Evolutionary conservation across 345 rosid species (phyloP).

Genomic region (Camelina neglecta): DNA sequence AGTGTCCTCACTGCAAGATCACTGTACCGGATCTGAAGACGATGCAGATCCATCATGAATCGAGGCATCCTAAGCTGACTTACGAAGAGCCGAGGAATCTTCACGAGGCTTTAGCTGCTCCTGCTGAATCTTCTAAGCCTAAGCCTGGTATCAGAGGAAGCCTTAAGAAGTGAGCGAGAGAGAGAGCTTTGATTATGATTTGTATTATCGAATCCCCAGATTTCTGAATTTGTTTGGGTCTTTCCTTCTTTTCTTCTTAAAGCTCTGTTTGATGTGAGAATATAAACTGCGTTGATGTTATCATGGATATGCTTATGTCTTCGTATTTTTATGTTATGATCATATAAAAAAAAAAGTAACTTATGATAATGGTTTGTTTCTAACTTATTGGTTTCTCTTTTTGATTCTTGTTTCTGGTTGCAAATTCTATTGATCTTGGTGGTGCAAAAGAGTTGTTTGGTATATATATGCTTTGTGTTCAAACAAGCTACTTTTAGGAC

Average conservation of each 20-base stretch:
- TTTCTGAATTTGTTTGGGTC: neutral
- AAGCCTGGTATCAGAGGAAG: slow-evolving; percentile 65
- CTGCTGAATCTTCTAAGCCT: slow-evolving; percentile 52
- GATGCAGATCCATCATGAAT: slow-evolving; percentile 97
- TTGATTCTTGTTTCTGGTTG: slow-evolving; percentile 5
- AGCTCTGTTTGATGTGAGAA: slow-evolving; percentile 28
- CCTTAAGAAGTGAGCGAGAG: slow-evolving; percentile 50
- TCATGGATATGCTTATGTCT: slow-evolving; percentile 20
- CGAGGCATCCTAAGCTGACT: slow-evolving; percentile 84
- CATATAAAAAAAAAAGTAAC: slow-evolving; percentile 22
- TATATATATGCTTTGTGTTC: too few relatives aligned
- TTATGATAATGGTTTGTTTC: neutral
- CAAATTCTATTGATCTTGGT: neutral
- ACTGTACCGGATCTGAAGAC: slow-evolving; percentile 83
- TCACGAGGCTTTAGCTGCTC: slow-evolving; percentile 50
- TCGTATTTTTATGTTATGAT: slow-evolving; percentile 26
- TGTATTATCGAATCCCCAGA: slow-evolving; percentile 17
- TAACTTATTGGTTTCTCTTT: slow-evolving; percentile 12
- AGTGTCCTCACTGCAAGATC: slow-evolving; percentile 88
- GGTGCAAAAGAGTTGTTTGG: neutral
- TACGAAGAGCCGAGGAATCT: slow-evolving; percentile 77
- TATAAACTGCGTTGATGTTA: slow-evolving; percentile 19
- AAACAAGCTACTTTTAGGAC: too few relatives aligned
- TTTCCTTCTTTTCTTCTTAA: neutral
- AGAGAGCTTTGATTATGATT: slow-evolving; percentile 1